Evolutionary conservation across 2,329 filamentous ascomycete genomes (phyloP).

Genomic region (Penicillium sp.): DNA sequence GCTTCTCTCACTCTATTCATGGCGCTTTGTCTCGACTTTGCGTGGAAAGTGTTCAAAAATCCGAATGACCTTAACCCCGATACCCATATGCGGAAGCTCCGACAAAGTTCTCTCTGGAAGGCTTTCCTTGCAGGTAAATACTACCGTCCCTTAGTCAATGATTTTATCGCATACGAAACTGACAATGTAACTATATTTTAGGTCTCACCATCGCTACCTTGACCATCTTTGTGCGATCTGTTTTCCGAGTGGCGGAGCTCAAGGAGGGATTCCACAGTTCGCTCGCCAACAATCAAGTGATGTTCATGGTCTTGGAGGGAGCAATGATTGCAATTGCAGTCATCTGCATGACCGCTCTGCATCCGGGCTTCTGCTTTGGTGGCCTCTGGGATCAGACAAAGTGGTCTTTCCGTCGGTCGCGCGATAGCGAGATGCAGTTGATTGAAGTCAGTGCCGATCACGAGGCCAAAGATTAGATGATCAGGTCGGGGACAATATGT

Average conservation of each 20-base stretch:
- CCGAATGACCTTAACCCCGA: neutral
- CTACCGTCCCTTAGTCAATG: neutral
- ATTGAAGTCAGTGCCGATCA: neutral
- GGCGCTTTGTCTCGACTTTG: conserved; percentile 53
- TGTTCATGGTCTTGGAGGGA: conserved; percentile 58
- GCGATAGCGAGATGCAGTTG: neutral
- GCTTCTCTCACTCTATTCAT: conserved; percentile 59
- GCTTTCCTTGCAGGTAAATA: neutral
- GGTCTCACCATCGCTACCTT: conserved; percentile 46
- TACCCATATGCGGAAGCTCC: neutral
- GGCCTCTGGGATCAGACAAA: neutral
- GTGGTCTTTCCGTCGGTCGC: neutral
- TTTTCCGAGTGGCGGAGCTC: conserved; percentile 55
- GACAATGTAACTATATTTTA: neutral
- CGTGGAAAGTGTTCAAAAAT: conserved; percentile 12
- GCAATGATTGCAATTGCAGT: conserved; percentile 54
- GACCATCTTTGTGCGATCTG: conserved; percentile 50
- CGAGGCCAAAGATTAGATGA: no score
- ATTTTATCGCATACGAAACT: neutral
- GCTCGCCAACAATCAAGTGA: conserved; percentile 52
- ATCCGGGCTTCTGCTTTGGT: conserved; percentile 39
- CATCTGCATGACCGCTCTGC: conserved; percentile 49
- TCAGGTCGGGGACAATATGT: no score
- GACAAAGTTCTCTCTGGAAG: neutral
- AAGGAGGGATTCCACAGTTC: conserved; percentile 49